A percentile compares a stretch with the other conserved stretches of the same genome.
Evolutionary conservation across 129 eudicot genomes (phyloP).

Genomic region (Smallanthus sonchifolius): DNA sequence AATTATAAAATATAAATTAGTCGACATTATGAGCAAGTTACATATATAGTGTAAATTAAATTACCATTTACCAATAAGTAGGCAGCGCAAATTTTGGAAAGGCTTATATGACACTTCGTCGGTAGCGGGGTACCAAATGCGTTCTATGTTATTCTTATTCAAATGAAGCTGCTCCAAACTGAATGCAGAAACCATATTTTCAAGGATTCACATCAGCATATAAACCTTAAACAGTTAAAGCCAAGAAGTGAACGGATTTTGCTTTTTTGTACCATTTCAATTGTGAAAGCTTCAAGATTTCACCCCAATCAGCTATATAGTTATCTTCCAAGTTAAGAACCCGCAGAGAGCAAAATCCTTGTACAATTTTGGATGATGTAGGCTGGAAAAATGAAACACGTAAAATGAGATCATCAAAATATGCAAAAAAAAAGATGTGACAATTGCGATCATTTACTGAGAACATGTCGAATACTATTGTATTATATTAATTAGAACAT

Average conservation of each 20-base stretch:
- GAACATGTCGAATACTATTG: background rate
- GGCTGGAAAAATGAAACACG: slow-evolving; percentile 45
- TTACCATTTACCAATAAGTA: slow-evolving; percentile 82
- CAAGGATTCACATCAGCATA: slow-evolving; percentile 1
- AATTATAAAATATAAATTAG: background rate
- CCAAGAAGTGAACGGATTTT: slow-evolving; percentile 17
- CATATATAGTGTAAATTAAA: background rate
- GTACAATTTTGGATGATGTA: slow-evolving; percentile 48
- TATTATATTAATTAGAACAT: background rate
- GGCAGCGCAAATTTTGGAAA: slow-evolving; percentile 67
- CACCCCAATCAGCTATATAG: slow-evolving; percentile 70
- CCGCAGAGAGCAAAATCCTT: slow-evolving; percentile 69
- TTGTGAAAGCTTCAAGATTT: slow-evolving; percentile 72
- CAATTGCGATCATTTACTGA: background rate
- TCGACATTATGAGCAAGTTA: slow-evolving; percentile 1
- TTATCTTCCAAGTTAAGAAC: slow-evolving; percentile 87
- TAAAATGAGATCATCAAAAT: slow-evolving; percentile 11
- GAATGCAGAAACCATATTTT: slow-evolving; percentile 22
- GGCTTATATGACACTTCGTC: slow-evolving; percentile 31
- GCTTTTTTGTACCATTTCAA: slow-evolving; percentile 51
- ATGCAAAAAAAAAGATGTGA: background rate
- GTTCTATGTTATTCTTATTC: slow-evolving; percentile 63
- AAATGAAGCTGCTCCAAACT: slow-evolving; percentile 92
- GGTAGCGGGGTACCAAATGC: slow-evolving; percentile 50
- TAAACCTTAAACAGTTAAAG: background rate